Conservation (phyloP, 306 rosid species). For the Lithocarpus polystachyus region DNA sequence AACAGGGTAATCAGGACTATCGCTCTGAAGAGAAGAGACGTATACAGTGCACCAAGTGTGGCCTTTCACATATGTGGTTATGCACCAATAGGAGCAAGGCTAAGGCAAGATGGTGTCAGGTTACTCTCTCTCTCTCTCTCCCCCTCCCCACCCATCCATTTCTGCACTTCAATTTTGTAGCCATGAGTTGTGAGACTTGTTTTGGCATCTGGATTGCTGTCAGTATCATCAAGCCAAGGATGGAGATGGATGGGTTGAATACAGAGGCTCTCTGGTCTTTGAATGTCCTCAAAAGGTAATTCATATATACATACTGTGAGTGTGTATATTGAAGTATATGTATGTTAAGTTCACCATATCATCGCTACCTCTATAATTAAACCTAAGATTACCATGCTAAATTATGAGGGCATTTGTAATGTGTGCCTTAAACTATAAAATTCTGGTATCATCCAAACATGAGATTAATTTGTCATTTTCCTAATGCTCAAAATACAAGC, state of each 20-base stretch:
- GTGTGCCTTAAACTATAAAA: too few species aligned
- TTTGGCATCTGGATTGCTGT: conserved; percentile 75
- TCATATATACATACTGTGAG: not conserved
- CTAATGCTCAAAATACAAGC: not conserved
- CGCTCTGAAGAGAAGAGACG: conserved; percentile 88
- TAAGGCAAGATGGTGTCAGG: conserved; percentile 99
- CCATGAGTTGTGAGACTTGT: conserved; percentile 20
- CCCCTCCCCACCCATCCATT: not conserved
- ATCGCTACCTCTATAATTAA: too few species aligned
- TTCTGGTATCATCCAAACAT: not conserved
- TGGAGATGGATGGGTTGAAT: conserved; percentile 99
- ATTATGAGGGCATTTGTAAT: too few species aligned
- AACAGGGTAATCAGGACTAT: conserved; percentile 68
- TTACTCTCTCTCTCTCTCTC: conserved; percentile 29
- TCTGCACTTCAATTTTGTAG: conserved; percentile 2
- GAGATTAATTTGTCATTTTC: not conserved
- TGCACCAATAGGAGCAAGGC: conserved; percentile 91
- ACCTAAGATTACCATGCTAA: too few species aligned
- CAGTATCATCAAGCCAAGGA: conserved; percentile 99
- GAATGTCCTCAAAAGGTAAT: conserved; percentile 79
- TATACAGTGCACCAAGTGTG: conserved; percentile 93
- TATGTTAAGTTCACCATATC: too few species aligned
- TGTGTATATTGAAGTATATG: not conserved
- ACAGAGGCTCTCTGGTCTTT: conserved; percentile 82
- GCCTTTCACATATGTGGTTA: conserved; percentile 95